phyloP scores from a whole-genome alignment of 2,329 filamentous ascomycete species.

The Ophiognomonia clavigignenti-juglandacearum region DNA sequence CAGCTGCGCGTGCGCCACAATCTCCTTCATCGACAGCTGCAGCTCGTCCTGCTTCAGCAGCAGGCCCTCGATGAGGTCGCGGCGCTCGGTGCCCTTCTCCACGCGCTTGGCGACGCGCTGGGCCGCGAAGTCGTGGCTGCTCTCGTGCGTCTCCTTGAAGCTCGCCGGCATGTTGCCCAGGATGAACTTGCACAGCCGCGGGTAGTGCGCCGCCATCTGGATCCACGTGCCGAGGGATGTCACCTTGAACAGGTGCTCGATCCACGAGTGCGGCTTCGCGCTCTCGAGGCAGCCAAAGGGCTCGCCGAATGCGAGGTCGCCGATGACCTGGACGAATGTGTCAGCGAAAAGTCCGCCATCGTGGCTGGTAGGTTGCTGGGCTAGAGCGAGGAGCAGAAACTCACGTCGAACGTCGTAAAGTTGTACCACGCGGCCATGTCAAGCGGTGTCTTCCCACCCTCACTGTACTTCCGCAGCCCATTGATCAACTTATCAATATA shows the following conservation, averaged over 20 bases:
- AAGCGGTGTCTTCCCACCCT: not conserved
- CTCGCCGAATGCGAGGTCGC: no score
- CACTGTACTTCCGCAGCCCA: not conserved
- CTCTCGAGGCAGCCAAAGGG: no score
- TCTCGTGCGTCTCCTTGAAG: not conserved
- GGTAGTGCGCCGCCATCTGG: no score
- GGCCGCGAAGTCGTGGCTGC: not conserved
- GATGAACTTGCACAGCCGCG: no score
- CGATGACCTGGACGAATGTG: no score
- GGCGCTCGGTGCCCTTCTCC: not conserved
- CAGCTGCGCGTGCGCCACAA: constrained; percentile 5
- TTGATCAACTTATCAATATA: constrained; percentile 22
- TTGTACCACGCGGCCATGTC: not conserved
- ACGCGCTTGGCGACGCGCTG: not conserved
- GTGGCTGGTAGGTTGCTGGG: no score
- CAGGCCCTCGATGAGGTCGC: not conserved
- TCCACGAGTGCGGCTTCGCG: no score
- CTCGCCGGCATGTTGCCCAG: no score
- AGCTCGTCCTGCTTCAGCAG: not conserved
- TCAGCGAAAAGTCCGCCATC: no score
- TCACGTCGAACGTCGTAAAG: not conserved
- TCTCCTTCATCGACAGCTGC: constrained; percentile 2
- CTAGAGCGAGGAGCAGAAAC: no score
- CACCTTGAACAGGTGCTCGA: no score
- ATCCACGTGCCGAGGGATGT: no score